Percentiles rank a stretch among this genome's conserved stretches.
phyloP scores from a whole-genome alignment of 2,329 filamentous ascomycete species.

The Colletotrichum liriopes region DNA sequence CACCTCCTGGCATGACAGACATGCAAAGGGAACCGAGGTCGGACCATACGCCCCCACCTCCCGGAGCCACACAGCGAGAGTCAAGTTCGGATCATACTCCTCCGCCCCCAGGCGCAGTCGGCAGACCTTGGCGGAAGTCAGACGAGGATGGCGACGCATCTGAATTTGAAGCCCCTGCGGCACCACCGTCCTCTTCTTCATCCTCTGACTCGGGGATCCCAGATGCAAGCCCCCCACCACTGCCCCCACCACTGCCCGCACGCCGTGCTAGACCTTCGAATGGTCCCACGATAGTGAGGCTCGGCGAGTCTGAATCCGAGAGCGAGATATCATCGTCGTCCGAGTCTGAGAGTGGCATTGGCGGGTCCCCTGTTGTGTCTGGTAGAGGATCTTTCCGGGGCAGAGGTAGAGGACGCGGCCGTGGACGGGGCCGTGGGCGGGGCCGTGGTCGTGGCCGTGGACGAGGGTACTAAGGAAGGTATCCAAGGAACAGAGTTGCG shows the following conservation, averaged over 20 bases:
- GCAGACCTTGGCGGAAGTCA: constrained; percentile 8
- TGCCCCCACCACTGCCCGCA: constrained; percentile 10
- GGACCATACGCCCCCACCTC: constrained; percentile 29
- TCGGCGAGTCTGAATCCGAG: constrained; percentile 42
- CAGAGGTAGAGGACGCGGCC: constrained; percentile 22
- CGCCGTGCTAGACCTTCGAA: constrained; percentile 25
- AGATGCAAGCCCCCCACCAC: constrained; percentile 22
- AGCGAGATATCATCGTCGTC: constrained; percentile 32
- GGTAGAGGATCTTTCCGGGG: constrained; percentile 6
- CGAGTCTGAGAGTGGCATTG: constrained; percentile 36
- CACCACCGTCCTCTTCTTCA: constrained; percentile 21
- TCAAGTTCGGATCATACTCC: constrained; percentile 24
- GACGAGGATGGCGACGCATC: constrained; percentile 17
- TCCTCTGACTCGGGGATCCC: constrained; percentile 35
- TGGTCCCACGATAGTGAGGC: constrained; percentile 37
- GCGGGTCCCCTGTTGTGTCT: constrained; percentile 7
- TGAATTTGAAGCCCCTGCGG: constrained; percentile 12
- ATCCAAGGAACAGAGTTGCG: neutral
- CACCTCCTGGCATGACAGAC: constrained; percentile 1
- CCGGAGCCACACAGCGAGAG: neutral
- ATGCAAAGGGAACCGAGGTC: constrained; percentile 12
- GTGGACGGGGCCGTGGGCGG: constrained; percentile 27
- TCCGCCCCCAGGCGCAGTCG: constrained; percentile 5
- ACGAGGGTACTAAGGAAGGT: constrained; percentile 10
- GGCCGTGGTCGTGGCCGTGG: constrained; percentile 34